Percentiles rank a stretch among this genome's conserved stretches.
phyloP scores from a whole-genome alignment of 2,329 filamentous ascomycete genomes.

The Pestalotiopsis sp. region DNA sequence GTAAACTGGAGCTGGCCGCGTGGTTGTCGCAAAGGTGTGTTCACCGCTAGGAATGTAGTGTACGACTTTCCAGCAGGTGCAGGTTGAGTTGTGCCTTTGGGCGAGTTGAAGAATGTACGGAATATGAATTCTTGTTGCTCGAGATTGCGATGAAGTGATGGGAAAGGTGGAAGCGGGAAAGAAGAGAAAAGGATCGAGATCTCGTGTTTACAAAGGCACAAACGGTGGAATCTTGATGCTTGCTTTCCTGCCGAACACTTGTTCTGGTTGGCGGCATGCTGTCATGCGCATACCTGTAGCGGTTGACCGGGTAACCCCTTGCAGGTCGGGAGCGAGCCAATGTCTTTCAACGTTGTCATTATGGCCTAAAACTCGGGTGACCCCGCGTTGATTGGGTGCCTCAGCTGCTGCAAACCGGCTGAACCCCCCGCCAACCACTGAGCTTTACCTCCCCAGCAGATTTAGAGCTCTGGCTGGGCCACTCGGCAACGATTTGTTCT shows the following conservation, averaged over 20 bases:
- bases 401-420: neutral
- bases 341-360: neutral
- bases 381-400: constrained; percentile 8
- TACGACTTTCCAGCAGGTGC: neutral
- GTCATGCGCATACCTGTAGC: neutral
- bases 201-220: neutral
- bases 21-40: neutral
- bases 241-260: neutral
- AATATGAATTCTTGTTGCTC: neutral
- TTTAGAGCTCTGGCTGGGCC: neutral
- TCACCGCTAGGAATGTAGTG: neutral
- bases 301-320: constrained; percentile 1
- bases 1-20: neutral
- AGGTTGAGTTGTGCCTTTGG: neutral
- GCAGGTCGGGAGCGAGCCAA: neutral
- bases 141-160: neutral
- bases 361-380: neutral
- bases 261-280: constrained; percentile 2
- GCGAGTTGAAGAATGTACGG: neutral
- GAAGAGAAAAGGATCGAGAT: neutral
- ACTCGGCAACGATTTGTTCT: neutral
- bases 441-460: neutral
- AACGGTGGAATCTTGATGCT: constrained; percentile 3
- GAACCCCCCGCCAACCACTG: neutral
- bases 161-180: neutral